Base-by-base conservation (phyloP, 2,329 filamentous ascomycete species). In the Claviceps purpurea region DNA sequence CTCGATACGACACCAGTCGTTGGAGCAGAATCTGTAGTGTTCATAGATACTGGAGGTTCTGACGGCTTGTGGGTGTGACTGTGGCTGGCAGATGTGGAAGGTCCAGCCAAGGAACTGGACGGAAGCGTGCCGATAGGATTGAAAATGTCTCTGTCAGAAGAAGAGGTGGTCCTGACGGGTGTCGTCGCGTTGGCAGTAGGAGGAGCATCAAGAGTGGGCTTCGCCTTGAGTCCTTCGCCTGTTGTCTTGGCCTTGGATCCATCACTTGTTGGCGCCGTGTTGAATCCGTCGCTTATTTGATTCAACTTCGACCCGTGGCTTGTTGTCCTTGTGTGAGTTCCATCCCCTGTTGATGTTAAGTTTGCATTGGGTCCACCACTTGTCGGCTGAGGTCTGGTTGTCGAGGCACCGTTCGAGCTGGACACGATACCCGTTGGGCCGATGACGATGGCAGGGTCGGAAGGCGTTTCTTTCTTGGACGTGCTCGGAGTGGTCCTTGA, bases 351-450 rank as follows among this genome's bases (percentile, higher is more conserved):
- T 40, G 41, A 18, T 18, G 41, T n/a, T 22, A 10, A 5, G 7
- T 46, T 34, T 16, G 24, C 11, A 7, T 46, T 34, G 24, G 44
- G 20, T n/a, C 24, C 26, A 8, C 13, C 26, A n/a, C 14, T 46
- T 26, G 44, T 34, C 7, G n/a, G 14, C 4, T 20, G 30, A 22
- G n/a, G 5, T 38, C 8, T 54, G 5, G 47, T 40, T 38, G 45
- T 5, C n/a, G 52, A 8, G 49, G 20, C 16, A 24, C 22, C 13
- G 3, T 40, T 49, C n/a, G 44, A 44, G 20, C 34, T 51, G 1
- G 55, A 44, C 48, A 60, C 54, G 43, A 64, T 60, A 47, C 63
- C 63, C 14, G 56, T 61, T 14, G 63, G 61, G 8, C 56, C 62
- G 53, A 65, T 59, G n/a, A 62, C 48, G 22, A 62, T 61, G 24